Conservation (phyloP, 2,329 filamentous ascomycete genomes). For the Akanthomyces uredinophilus region DNA sequence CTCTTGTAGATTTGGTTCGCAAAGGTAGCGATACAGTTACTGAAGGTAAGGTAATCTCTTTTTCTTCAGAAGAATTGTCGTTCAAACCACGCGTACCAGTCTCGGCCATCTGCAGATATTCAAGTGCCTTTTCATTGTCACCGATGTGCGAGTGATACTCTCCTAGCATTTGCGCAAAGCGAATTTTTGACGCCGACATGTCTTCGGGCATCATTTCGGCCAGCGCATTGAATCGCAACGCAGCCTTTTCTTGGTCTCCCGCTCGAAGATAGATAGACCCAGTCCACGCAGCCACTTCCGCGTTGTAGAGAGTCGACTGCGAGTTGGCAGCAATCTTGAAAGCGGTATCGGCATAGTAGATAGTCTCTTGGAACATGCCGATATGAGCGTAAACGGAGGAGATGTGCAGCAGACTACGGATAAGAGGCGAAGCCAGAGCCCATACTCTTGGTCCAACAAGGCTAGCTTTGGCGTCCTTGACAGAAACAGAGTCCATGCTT, state of each 20-base stretch:
- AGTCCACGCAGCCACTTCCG: conserved; percentile 50
- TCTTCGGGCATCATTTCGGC: conserved; percentile 46
- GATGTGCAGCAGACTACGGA: conserved; percentile 66
- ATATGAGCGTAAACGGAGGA: conserved; percentile 76
- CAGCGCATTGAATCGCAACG: conserved; percentile 45
- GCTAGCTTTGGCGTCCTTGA: conserved; percentile 17
- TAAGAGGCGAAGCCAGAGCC: conserved; percentile 69
- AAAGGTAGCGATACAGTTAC: conserved; percentile 17
- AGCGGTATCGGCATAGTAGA: conserved; percentile 83
- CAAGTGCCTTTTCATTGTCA: conserved; percentile 38
- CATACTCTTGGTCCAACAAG: conserved; percentile 62
- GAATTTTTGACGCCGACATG: conserved; percentile 30
- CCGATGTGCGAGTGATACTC: conserved; percentile 49
- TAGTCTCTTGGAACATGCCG: conserved; percentile 80
- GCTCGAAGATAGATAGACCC: conserved; percentile 52
- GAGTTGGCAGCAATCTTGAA: conserved; percentile 69
- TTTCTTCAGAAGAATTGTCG: conserved; percentile 11
- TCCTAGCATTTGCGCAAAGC: conserved; percentile 50
- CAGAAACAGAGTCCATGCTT: conserved; percentile 25
- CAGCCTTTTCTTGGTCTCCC: conserved; percentile 54
- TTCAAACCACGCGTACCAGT: conserved; percentile 16
- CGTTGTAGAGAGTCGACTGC: conserved; percentile 53
- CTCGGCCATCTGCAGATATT: conserved; percentile 46
- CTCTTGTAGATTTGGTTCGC: conserved; percentile 8
- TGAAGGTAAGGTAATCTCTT: conserved; percentile 5